Evolutionary conservation across 2,329 filamentous ascomycete genomes (phyloP).

Genomic region (Fusarium subglutinans): DNA sequence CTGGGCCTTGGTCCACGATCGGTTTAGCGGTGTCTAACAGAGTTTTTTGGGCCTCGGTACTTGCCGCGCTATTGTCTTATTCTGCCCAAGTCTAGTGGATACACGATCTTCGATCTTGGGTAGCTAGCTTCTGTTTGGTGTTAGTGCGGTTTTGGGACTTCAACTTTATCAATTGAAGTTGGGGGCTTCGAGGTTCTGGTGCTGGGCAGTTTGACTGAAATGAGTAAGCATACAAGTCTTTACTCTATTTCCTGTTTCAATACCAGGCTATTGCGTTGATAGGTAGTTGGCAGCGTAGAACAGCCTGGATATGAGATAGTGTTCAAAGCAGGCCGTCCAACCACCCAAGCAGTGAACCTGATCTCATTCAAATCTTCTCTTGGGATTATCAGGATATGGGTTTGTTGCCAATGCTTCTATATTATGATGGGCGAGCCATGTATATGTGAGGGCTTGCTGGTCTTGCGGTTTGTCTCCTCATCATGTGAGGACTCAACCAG

Average conservation of each 20-base stretch:
- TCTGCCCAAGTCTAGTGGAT: neutral
- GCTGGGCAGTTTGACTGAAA: neutral
- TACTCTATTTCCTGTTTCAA: neutral
- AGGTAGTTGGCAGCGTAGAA: neutral
- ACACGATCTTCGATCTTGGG: neutral
- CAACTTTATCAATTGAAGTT: neutral
- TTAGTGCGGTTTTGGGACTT: neutral
- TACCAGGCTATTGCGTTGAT: neutral
- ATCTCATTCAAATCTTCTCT: neutral
- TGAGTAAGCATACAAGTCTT: neutral
- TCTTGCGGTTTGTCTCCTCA: too few species aligned
- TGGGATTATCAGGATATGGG: too few species aligned
- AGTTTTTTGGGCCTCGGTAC: neutral
- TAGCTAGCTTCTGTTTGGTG: neutral
- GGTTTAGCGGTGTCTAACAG: slow-evolving; percentile 15
- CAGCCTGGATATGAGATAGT: neutral
- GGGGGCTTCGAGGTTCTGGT: neutral
- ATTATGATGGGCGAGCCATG: accelerated
- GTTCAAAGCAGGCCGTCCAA: neutral
- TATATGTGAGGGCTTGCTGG: too few species aligned
- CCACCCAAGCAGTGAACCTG: neutral
- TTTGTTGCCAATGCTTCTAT: too few species aligned
- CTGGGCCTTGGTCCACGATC: neutral
- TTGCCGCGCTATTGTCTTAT: neutral
- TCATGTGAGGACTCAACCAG: too few species aligned